A percentile compares a stretch with the other conserved stretches of the same genome.
phyloP scores from a whole-genome alignment of 306 rosid species.

The Quercus bicolor region DNA sequence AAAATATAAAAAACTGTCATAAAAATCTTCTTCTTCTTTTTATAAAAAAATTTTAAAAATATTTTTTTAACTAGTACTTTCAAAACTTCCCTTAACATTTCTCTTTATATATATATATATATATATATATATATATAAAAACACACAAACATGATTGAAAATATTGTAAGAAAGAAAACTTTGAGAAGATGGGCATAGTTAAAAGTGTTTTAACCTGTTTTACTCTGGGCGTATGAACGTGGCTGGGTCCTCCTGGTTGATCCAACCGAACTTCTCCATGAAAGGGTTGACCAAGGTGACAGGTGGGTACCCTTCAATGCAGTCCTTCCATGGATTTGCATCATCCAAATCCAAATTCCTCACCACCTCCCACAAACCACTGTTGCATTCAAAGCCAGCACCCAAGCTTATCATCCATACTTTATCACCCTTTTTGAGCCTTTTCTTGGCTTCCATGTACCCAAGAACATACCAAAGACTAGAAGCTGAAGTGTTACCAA shows the following conservation, averaged over 20 bases:
- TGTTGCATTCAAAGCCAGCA: constrained; percentile 89
- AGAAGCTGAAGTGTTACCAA: constrained; percentile 82
- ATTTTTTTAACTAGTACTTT: no score
- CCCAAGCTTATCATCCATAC: constrained; percentile 92
- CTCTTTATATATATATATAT: no score
- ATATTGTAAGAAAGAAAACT: not conserved
- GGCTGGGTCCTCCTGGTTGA: constrained; percentile 46
- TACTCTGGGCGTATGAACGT: constrained; percentile 30
- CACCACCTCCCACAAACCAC: constrained; percentile 80
- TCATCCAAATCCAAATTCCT: constrained; percentile 45
- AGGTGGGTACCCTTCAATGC: constrained; percentile 71
- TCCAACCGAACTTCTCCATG: constrained; percentile 79
- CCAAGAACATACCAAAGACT: constrained; percentile 86
- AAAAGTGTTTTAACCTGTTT: not conserved
- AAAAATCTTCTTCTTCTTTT: no score
- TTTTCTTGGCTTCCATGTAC: constrained; percentile 87
- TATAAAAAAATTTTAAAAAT: no score
- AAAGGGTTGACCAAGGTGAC: constrained; percentile 68
- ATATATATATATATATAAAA: no score
- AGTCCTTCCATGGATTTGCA: constrained; percentile 70
- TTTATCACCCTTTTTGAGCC: constrained; percentile 59
- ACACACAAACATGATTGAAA: not conserved
- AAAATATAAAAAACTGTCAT: no score
- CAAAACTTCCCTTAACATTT: no score
- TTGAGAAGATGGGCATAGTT: not conserved